Evolutionary conservation across 2,329 filamentous ascomycete species (phyloP).

Genomic region (Trichoderma citrinoviride): DNA sequence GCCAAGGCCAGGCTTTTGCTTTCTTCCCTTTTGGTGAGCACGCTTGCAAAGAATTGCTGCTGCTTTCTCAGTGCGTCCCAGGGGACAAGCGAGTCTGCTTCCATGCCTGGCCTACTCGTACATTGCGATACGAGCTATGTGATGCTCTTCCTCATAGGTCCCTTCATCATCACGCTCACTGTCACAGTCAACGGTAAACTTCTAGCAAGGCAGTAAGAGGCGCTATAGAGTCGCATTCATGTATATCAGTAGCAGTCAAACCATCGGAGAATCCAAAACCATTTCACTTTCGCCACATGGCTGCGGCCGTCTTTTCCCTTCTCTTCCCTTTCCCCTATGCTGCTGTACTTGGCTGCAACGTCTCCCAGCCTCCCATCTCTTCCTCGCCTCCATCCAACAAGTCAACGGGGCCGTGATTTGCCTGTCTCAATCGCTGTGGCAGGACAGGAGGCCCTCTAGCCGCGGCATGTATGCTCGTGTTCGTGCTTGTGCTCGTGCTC

Average conservation of each 20-base stretch:
- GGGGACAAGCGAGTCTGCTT: too few species aligned
- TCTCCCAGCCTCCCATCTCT: slow-evolving; percentile 55
- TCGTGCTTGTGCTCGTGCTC: slow-evolving; percentile 27
- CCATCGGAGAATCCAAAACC: background rate
- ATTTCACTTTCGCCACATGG: background rate
- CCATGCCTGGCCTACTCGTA: too few species aligned
- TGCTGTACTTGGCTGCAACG: slow-evolving; percentile 47
- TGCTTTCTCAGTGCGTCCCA: too few species aligned
- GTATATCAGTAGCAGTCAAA: background rate
- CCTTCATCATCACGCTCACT: too few species aligned
- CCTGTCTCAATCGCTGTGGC: slow-evolving; percentile 27
- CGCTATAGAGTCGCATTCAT: background rate
- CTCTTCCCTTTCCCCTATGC: background rate
- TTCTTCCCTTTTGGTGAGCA: too few species aligned
- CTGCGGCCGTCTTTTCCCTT: background rate
- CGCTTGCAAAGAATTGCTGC: too few species aligned
- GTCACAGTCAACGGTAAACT: background rate
- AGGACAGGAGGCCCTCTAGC: slow-evolving; percentile 26
- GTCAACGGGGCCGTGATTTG: slow-evolving; percentile 36
- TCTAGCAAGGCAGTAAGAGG: background rate
- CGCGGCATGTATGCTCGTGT: slow-evolving; percentile 21
- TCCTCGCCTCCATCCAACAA: slow-evolving; percentile 47
- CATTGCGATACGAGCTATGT: too few species aligned
- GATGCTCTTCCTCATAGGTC: too few species aligned
- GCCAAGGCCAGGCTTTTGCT: too few species aligned